These are phyloP conservation scores for Daldinia grandis DNA, from an alignment of 495 filamentous ascomycete genomes.

Conservation along the genomic window DNA sequence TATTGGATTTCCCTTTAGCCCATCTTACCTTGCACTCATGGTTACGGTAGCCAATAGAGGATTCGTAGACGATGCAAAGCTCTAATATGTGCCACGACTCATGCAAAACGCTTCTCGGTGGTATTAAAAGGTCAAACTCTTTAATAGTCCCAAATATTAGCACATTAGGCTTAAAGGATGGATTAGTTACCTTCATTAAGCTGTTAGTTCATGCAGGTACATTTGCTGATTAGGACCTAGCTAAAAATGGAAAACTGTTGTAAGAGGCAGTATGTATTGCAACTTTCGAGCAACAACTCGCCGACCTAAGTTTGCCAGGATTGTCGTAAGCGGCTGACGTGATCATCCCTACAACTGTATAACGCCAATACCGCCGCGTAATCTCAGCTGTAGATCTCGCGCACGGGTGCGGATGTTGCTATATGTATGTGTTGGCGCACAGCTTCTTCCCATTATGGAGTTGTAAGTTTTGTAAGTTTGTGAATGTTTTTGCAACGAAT, in stretches of 20 bases:
- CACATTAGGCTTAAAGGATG: background rate
- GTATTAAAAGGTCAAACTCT: background rate
- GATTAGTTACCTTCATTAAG: background rate
- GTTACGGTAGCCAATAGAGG: background rate
- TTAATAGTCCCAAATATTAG: background rate
- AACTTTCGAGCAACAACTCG: too few relatives aligned
- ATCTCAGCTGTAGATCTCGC: slow-evolving; percentile 22
- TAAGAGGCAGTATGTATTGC: too few relatives aligned
- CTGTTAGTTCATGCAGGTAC: background rate
- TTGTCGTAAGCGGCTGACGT: slow-evolving; percentile 27
- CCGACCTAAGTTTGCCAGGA: background rate
- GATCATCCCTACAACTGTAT: background rate
- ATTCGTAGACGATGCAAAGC: too few relatives aligned
- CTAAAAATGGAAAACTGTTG: background rate
- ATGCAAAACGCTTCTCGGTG: background rate
- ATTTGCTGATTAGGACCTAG: background rate
- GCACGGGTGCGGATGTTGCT: background rate
- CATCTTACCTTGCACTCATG: slow-evolving; percentile 3
- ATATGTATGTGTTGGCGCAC: background rate
- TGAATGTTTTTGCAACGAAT: background rate
- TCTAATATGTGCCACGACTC: too few relatives aligned
- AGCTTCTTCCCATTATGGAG: background rate
- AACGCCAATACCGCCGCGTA: background rate
- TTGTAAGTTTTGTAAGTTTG: too few relatives aligned
- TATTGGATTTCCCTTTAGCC: background rate